These are phyloP conservation scores for Puccinia coronata DNA, from an alignment of 1,284 basidiomycete genomes.

Conservation along the genomic window DNA sequence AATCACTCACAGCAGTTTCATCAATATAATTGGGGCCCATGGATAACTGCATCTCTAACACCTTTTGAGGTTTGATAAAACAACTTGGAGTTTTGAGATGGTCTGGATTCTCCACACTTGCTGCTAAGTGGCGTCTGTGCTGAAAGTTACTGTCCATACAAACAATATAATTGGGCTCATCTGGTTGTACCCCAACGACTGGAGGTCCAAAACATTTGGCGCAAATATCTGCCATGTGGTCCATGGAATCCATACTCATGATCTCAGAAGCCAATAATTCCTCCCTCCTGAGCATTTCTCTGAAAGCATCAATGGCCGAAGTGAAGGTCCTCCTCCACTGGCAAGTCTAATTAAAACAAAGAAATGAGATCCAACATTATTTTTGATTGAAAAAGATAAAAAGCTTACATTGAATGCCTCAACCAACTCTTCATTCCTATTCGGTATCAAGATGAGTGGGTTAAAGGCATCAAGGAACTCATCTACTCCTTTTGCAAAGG, in stretches of 20 bases:
- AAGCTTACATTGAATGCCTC: background rate
- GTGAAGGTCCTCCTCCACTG: background rate
- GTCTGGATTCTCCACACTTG: background rate
- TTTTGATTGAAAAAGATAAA: background rate
- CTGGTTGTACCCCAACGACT: background rate
- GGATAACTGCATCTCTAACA: background rate
- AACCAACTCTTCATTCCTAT: background rate
- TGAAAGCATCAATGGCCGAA: conserved; percentile 4
- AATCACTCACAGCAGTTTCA: background rate
- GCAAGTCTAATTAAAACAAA: background rate
- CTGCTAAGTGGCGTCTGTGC: background rate
- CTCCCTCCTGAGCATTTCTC: background rate
- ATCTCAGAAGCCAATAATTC: background rate
- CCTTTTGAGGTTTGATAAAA: background rate
- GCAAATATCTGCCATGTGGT: background rate
- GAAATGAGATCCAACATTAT: background rate
- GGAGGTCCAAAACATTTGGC: conserved; percentile 10
- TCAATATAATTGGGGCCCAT: background rate
- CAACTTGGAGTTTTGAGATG: background rate
- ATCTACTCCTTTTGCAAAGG: conserved; percentile 14
- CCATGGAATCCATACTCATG: background rate
- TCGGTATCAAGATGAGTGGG: background rate
- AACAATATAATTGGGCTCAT: background rate
- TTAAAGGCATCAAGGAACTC: conserved; percentile 13
- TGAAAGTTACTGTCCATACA: conserved; percentile 18